These are phyloP conservation scores for Podospora sp. DNA, from an alignment of 495 filamentous ascomycete species.

Conservation along the genomic window DNA sequence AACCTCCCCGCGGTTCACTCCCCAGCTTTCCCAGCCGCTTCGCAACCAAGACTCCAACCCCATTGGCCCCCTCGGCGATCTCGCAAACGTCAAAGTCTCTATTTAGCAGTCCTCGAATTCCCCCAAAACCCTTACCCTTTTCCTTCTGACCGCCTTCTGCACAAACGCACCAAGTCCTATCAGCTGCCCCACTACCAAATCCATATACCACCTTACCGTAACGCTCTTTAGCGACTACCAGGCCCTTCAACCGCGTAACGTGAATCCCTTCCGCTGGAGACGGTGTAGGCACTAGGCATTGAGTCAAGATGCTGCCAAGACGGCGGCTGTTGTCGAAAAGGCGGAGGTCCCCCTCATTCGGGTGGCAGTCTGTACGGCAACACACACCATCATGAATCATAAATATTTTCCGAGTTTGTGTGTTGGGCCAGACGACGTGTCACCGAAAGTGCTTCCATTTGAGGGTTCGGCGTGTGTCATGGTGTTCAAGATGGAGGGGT, in stretches of 20 bases:
- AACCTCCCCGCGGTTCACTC: not conserved
- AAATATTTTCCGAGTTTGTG: not conserved
- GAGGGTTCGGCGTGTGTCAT: not conserved
- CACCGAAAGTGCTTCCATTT: not conserved
- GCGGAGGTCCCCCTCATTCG: not conserved
- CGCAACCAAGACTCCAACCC: not conserved
- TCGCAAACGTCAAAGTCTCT: not conserved
- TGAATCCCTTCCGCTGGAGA: not conserved
- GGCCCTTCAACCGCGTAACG: not conserved
- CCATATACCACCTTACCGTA: not conserved
- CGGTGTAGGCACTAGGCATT: not conserved
- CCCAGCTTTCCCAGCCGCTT: not conserved
- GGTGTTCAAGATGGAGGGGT: not conserved
- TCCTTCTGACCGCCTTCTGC: conserved; percentile 10
- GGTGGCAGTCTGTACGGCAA: not conserved
- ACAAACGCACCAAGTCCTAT: not conserved
- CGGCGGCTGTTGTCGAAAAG: not conserved
- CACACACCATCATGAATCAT: not conserved
- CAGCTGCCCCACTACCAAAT: not conserved
- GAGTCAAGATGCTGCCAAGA: not conserved
- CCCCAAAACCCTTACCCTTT: not conserved
- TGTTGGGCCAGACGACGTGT: not conserved
- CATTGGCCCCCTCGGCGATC: not conserved
- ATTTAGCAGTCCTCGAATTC: not conserved
- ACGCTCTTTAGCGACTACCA: conserved; percentile 1